Base-by-base conservation (phyloP, 805 yeast genomes). In the Torulaspora indica region DNA sequence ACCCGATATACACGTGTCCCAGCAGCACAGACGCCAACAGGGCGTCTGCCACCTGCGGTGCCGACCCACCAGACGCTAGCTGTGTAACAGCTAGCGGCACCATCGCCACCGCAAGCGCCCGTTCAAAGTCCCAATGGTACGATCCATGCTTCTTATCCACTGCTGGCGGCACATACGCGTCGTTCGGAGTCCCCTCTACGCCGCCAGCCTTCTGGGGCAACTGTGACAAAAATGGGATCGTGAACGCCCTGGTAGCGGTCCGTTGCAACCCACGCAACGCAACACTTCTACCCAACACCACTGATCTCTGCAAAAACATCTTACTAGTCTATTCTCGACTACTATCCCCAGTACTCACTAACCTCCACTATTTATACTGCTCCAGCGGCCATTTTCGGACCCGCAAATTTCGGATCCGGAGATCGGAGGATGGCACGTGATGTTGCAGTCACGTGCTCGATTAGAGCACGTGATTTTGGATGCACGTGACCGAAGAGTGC, bases 91-190 rank as follows among this genome's bases (percentile, higher is more conserved):
- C 74, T 48, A 91, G 70, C 25, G 98, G 98, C 18, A 88, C 75
- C 63, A 90, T 70, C 8, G 82, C 78, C 13, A 82, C 64, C 3
- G 95, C 74, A 28, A 88, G 69, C 4, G 78, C 58, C 55, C 86
- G 78, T 73, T 91, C 98, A 56, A 82, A 81, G n/a, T 85, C 72
- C 98, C 98, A 91, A 72, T 90, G 98, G 64, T 79, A 76, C 18
- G 95, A 85, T 38, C 98, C 97, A 59, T 88, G 90, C 40, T 72
- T 60, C 52, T 73, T 77, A 58, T 77, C 72, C 4, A 81, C 63
- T 32, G 72, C 66, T 31, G 97, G 97, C 12, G 78, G 70, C 27
- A 71, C 68, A 57, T 75, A 84, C 12, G 98, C 89, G 50, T 93
- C 98, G 66, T 91, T 93, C 38, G 90, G 95, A 5, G 90, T 80